Conservation (phyloP, 768 basidiomycete species). For the Naganishia randhawae region DNA sequence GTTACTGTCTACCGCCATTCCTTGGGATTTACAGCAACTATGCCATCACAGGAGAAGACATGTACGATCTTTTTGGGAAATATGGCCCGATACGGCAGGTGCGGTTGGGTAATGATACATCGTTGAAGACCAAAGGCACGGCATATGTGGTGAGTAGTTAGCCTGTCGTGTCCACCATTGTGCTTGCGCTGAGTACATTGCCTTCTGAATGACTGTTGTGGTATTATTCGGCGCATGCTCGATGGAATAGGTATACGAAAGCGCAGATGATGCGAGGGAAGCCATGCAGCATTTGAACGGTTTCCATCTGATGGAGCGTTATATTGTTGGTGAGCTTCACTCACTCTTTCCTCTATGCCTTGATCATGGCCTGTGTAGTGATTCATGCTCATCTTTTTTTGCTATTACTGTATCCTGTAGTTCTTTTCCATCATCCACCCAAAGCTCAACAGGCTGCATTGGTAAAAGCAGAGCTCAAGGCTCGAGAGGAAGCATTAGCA, state of each 20-base stretch:
- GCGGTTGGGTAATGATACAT: conserved; percentile 71
- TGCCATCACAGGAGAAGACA: conserved; percentile 66
- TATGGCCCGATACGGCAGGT: conserved; percentile 96
- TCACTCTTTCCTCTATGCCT: not conserved
- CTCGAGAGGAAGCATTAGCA: conserved; percentile 82
- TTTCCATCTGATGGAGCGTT: conserved; percentile 95
- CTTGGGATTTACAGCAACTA: conserved; percentile 39
- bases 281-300: conserved; percentile 95
- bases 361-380: not conserved
- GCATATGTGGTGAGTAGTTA: conserved; percentile 84
- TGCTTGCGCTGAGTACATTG: not conserved
- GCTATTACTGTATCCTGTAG: conserved; percentile 49
- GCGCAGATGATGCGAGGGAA: conserved; percentile 74
- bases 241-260: conserved; percentile 39
- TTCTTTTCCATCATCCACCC: conserved; percentile 96
- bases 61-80: conserved; percentile 95
- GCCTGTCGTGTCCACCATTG: not conserved
- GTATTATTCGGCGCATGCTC: not conserved
- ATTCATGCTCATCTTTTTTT: not conserved
- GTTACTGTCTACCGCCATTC: not conserved
- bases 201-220: not conserved
- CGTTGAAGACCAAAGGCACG: conserved; percentile 87
- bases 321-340: conserved; percentile 67
- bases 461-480: conserved; percentile 84
- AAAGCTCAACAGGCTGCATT: conserved; percentile 84